Base-by-base conservation (phyloP, 495 filamentous ascomycete species). In the Lasiosphaeriaceae sp. region DNA sequence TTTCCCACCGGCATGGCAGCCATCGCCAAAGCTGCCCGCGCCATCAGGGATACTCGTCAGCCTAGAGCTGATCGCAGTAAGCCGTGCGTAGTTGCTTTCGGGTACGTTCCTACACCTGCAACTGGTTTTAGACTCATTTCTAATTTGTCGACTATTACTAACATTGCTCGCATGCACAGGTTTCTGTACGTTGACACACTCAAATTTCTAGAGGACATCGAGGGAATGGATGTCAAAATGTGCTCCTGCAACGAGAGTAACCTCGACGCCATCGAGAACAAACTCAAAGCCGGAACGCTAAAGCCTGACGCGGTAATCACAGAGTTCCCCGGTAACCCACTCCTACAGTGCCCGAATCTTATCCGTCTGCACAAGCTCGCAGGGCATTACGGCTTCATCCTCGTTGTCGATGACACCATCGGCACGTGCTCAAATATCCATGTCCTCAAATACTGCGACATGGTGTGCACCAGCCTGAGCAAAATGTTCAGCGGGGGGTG, bases 121-220 rank as follows among this genome's bases (percentile, higher is more conserved):
- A 34, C 2, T n/a, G n/a, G n/a, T n/a, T n/a, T n/a, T n/a, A n/a
- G n/a, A n/a, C n/a, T n/a, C n/a, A n/a, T n/a, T n/a, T n/a, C n/a
- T n/a, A n/a, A n/a, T n/a, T n/a, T n/a, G n/a, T n/a, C n/a, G n/a
- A n/a, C n/a, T n/a, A 14, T 21, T 24, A 21, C 11, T 23, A 23
- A 12, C 20, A 26, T 14, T 21, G 4, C 1, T 11, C 46, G 17
- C 11, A 19, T 4, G 2, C 11, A 17, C 43, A 58, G 67, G 2
- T 70, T 70, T 48, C 56, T 55, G 35, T 70, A 70, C 55, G 62
- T 70, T 17, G 67, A 70, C 52, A 68, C 67, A 11, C 55, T 41
- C 26, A 70, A 70, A 14, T 12, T 59, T 14, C 48, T 70, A 5
- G 20, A 34, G 11, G 20, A 9, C 22, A 11, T 66, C 22, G 49